These are phyloP conservation scores for Jimgerdemannia lactiflua DNA, from an alignment of 192 early-diverging fungal species.

Conservation along the genomic window DNA sequence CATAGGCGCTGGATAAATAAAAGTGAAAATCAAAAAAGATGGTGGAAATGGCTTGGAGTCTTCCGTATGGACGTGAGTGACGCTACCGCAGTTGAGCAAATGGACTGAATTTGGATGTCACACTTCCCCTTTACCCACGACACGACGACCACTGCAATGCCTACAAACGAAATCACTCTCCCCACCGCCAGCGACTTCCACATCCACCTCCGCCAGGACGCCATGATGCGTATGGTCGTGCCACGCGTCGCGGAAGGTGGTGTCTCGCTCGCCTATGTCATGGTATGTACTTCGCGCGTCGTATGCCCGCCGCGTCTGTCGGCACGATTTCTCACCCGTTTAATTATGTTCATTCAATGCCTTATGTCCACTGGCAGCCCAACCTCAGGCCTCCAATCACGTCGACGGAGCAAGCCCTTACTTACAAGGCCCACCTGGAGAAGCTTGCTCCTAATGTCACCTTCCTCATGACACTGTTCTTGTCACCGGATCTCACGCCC, in stretches of 20 bases:
- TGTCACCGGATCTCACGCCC: slow-evolving; percentile 82
- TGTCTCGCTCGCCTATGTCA: slow-evolving; percentile 84
- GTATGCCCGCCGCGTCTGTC: not conserved
- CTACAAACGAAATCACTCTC: slow-evolving; percentile 50
- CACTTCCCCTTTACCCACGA: slow-evolving; percentile 3
- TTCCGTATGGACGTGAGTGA: too few species aligned
- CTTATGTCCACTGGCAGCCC: slow-evolving; percentile 53
- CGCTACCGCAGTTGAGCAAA: too few species aligned
- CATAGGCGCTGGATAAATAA: too few species aligned
- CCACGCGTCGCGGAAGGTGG: slow-evolving; percentile 78
- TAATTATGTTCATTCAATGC: not conserved
- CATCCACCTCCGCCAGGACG: slow-evolving; percentile 89
- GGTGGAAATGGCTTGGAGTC: too few species aligned
- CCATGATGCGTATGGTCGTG: slow-evolving; percentile 88
- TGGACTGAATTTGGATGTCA: too few species aligned
- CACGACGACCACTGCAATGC: not conserved
- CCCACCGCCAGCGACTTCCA: slow-evolving; percentile 90
- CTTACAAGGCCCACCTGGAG: slow-evolving; percentile 79
- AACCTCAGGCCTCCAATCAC: slow-evolving; percentile 92
- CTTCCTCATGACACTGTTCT: slow-evolving; percentile 93
- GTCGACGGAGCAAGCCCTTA: slow-evolving; percentile 83
- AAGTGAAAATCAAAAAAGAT: too few species aligned
- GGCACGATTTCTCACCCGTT: not conserved
- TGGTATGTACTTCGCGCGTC: slow-evolving; percentile 53
- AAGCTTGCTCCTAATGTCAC: slow-evolving; percentile 80